Evolutionary conservation across 2,329 filamentous ascomycete species (phyloP), one percentile per base, ranked within the genome.

Genomic region (Niveomyces coronatus): DNA sequence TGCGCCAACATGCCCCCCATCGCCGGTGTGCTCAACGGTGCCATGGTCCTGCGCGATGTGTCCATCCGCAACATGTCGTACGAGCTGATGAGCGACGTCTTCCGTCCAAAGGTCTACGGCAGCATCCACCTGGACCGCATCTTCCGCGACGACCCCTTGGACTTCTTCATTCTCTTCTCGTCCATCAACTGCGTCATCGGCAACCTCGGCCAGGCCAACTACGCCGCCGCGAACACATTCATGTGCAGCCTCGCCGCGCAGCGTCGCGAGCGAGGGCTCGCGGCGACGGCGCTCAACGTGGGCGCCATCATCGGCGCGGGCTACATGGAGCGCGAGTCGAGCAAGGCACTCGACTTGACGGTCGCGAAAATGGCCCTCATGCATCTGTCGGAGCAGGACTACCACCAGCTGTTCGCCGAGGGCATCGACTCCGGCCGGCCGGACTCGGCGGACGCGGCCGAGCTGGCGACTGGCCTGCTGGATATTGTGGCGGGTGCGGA

Each of bases 221-320:
- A 38, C n/a, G 36, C 32, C 19, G 24, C 24, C n/a, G 36, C 36
- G n/a, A 38, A 38, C 9, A 13, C 13, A 14, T 38, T 38, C 28
- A 38, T 38, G 36, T 16, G 10, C 8, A 20, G 28, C 7, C 28
- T 38, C 4, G 36, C 28, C 1, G 29, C 27, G 3, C 36, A 38
- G 16, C 23, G 35, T 6, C 36, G 36, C 49, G 20, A 49, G 42
- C 10, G 51, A 42, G 11, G 50, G 35, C 11, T 46, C 47, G 13
- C 47, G 47, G 0, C 45, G 42, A 13, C 53, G 45, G 2, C 49
- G 44, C 8, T 53, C 27, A 0, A 49, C 45, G 5, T 71, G 15
- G 44, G 50, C 2, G 37, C 47, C 5, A 47, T 71, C 1, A 39
- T 58, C 1, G 68, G 63, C 5, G 44, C 61, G 1, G 69, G 69